Base-by-base conservation (phyloP, 2,329 filamentous ascomycete species). In the Lachnellula suecica region DNA sequence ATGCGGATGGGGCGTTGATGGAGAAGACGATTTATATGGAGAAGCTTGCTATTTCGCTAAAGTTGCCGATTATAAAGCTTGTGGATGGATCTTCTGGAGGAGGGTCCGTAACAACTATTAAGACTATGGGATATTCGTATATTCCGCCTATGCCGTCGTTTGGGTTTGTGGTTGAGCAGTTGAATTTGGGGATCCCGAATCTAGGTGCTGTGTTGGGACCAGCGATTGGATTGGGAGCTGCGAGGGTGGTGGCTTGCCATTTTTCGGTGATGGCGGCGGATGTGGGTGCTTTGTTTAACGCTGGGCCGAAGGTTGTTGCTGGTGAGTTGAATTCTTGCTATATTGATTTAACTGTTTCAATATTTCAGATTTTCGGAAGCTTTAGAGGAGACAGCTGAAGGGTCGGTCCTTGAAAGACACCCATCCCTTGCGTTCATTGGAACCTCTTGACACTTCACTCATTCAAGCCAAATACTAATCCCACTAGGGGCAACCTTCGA, bases 181-280 rank as follows among this genome's bases (percentile, higher is more conserved):
- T 86, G 53, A 85, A 85, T 59, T 68, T 76, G 57, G 83, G 83
- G 0, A 85, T 87, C 44, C 83, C 83, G 1, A 87, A 87, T 61
- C 61, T 86, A 1, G 83, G 82, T 2, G 83, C 83, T 1, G 80
- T 85, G 0, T 61, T 86, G 10, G 83, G 83, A 0, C 83, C 83
- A 4, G 83, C 83, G 0, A 84, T 86, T 54, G 83, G 83, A 0
- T 69, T 86, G 2, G 83, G 83, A 7, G 82, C 83, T 3, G 82
- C 83, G 1, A 70, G 83, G 37, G 81, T 85, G 0, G 79, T 83
- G 1, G 74, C 76, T 2, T 85, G 81, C 42, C 83, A 86, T 62
- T 87, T 86, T 61, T 82, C 77, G 1, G 83, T 86, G 29, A 86
- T 86, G 83, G 82, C 83, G 3, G 81, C 71, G 4, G 81, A 86